Evolutionary conservation across 257 asterid genomes (phyloP), one percentile per base, ranked within the genome.

Genomic region (Marsdenia floribunda): DNA sequence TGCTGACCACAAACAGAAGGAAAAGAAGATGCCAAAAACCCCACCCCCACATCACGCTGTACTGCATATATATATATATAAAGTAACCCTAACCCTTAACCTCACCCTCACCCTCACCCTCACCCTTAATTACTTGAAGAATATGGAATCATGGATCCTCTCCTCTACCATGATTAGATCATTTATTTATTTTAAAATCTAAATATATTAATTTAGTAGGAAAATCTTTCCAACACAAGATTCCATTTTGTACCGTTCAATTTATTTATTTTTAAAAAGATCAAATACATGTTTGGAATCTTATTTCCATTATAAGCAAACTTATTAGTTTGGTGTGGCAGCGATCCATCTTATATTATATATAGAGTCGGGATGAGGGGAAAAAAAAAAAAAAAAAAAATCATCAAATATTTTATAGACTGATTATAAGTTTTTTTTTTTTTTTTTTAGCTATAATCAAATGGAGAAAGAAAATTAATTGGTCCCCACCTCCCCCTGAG

Each of bases 401-500:
- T 2, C 1, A 52, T 52, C 54, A 52, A 14, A 16, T 52, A 52
- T 14, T 52, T 53, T 16, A 12, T 14, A 53, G 19, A 15, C 19
- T 53, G 5, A 53, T 0, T 3, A 16, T 53, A 16, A 53, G n/a
- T 18, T 18, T 3, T 7, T 18, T 53, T 53, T 3, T 3, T 19
- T 54, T 16, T 54, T 0, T 54, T 14, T 14, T 52, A 14, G 21
- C 2, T 18, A 15, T 12, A 52, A 52, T 52, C 33, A 52, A 52
- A 44, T 7, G 49, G 1, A 44, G 49, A 44, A 6, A 44, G 6
- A 11, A 18, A 55, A n/a, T n/a, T n/a, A 76, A 68, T 68, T 55
- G 79, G 79, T n/a, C n/a, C n/a, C n/a, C n/a, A n/a, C n/a, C 42
- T 18, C 16, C 73, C 46, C 1, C 10, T 59, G 6, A 37, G n/a